Conservation (phyloP, 2,329 filamentous ascomycete genomes). For the Fusarium secorum region DNA sequence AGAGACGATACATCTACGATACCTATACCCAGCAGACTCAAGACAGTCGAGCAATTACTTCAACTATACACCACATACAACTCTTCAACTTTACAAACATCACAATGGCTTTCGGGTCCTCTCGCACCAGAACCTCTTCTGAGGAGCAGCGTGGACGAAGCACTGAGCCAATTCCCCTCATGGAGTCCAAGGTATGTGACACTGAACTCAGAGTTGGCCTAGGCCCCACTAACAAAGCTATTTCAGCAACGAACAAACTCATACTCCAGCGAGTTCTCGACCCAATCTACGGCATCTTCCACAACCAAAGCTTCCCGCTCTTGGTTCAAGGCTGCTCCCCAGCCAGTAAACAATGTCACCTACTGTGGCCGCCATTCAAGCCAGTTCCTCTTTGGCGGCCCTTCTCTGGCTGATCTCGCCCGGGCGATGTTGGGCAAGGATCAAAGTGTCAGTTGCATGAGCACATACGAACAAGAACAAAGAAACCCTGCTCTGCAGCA, state of each 20-base stretch:
- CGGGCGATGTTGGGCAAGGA: constrained; percentile 51
- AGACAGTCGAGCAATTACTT: neutral
- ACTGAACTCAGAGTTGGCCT: constrained; percentile 7
- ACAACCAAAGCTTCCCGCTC: constrained; percentile 45
- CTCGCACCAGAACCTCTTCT: constrained; percentile 26
- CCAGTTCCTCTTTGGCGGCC: constrained; percentile 61
- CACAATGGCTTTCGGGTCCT: constrained; percentile 26
- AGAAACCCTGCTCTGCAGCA: constrained; percentile 6
- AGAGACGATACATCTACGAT: constrained; percentile 30
- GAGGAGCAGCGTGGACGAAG: constrained; percentile 35
- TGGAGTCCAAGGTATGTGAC: constrained; percentile 39
- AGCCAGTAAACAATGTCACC: constrained; percentile 60
- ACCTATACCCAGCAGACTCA: constrained; percentile 1
- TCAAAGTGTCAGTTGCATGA: constrained; percentile 23
- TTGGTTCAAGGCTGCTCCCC: constrained; percentile 48
- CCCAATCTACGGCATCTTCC: constrained; percentile 38
- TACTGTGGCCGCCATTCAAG: constrained; percentile 64
- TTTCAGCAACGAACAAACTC: constrained; percentile 42
- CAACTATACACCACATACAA: neutral
- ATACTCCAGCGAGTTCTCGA: constrained; percentile 43
- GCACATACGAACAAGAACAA: constrained; percentile 7
- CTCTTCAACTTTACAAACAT: neutral
- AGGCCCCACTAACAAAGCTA: constrained; percentile 29
- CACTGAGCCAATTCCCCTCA: constrained; percentile 35
- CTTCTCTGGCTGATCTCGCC: constrained; percentile 54